phyloP scores from a whole-genome alignment of 768 basidiomycete genomes.

The Mycena venus region DNA sequence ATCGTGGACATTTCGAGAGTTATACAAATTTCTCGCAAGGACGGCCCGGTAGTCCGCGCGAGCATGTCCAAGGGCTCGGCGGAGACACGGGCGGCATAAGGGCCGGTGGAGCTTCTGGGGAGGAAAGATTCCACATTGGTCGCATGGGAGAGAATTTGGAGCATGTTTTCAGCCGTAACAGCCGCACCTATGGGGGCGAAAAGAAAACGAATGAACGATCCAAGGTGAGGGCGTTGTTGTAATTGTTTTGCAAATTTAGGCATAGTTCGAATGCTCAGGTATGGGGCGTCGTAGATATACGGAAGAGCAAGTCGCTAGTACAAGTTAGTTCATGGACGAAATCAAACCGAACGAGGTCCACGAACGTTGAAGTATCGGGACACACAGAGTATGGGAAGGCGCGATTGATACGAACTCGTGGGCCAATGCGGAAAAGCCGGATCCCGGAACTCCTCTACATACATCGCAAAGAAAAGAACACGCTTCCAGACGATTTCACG shows the following conservation, averaged over 20 bases:
- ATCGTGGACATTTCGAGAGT: not conserved
- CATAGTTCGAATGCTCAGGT: not conserved
- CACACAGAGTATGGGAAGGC: not conserved
- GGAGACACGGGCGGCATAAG: too few species aligned
- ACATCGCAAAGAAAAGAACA: not conserved
- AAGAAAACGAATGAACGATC: not conserved
- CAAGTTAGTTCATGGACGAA: not conserved
- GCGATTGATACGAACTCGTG: not conserved
- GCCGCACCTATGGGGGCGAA: too few species aligned
- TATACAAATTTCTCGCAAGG: not conserved
- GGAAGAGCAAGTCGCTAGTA: constrained; percentile 1
- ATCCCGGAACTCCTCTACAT: not conserved
- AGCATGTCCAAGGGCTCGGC: not conserved
- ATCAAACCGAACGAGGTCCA: not conserved
- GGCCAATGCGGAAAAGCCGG: not conserved
- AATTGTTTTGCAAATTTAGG: not conserved
- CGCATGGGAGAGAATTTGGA: not conserved
- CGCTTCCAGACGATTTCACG: not conserved
- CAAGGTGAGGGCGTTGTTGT: not conserved
- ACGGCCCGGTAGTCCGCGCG: not conserved
- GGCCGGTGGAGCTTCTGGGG: too few species aligned
- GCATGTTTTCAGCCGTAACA: not conserved
- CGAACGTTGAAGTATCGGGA: not conserved
- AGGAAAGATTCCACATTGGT: too few species aligned
- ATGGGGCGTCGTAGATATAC: not conserved